phyloP scores from a whole-genome alignment of 495 filamentous ascomycete species.

The Corynascus novoguineensis region DNA sequence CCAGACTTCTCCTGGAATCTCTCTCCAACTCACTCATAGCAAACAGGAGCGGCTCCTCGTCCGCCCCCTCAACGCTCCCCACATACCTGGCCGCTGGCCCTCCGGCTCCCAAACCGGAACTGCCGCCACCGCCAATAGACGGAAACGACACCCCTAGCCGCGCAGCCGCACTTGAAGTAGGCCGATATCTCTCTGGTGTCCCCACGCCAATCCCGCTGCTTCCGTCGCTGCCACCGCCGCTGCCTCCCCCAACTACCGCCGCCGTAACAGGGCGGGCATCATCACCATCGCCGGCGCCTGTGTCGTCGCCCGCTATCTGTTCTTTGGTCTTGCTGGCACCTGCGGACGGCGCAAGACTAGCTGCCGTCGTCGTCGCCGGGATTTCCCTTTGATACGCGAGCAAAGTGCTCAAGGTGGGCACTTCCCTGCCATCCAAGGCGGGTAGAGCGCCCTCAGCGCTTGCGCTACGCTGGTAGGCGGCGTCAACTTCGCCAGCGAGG shows the following conservation, averaged over 20 bases:
- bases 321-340: background rate
- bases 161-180: no score
- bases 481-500: constrained; percentile 54
- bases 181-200: background rate
- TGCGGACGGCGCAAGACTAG: background rate
- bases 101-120: constrained; percentile 15
- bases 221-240: background rate
- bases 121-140: background rate
- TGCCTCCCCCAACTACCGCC: no score
- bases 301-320: background rate
- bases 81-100: no score
- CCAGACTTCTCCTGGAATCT: constrained; percentile 63
- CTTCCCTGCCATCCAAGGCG: constrained; percentile 49
- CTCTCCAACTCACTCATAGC: constrained; percentile 80
- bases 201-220: background rate
- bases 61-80: constrained; percentile 50
- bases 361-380: background rate
- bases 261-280: no score
- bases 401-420: constrained; percentile 52
- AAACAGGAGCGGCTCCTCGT: constrained; percentile 80
- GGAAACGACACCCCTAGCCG: constrained; percentile 31
- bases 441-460: constrained; percentile 64
- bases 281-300: background rate
- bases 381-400: constrained; percentile 39
- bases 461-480: constrained; percentile 62